phyloP scores from a whole-genome alignment of 768 basidiomycete genomes.

The Clavulina sp. region DNA sequence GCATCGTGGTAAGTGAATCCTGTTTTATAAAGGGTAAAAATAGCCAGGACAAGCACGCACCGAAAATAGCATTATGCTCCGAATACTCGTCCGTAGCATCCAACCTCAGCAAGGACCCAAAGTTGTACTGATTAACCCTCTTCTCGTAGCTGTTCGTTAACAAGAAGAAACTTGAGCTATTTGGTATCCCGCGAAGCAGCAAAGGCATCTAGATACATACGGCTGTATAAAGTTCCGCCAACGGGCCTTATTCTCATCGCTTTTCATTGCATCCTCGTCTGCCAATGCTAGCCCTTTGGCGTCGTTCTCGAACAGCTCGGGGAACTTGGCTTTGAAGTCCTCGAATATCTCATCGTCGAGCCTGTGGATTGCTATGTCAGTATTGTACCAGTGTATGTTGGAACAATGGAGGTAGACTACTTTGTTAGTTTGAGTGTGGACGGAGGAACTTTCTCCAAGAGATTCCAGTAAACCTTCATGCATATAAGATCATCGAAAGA shows the following conservation, averaged over 20 bases:
- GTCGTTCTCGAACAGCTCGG: slow-evolving; percentile 37
- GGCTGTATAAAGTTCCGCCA: slow-evolving; percentile 79
- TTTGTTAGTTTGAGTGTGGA: slow-evolving; percentile 64
- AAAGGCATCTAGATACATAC: slow-evolving; percentile 24
- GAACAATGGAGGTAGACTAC: slow-evolving; percentile 24
- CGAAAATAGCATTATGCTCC: slow-evolving; percentile 88
- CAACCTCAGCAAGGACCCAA: slow-evolving; percentile 82
- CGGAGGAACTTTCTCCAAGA: slow-evolving; percentile 67
- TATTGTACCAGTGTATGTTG: neutral
- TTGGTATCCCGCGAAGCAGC: neutral
- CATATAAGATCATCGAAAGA: neutral
- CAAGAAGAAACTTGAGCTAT: neutral
- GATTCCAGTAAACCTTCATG: slow-evolving; percentile 80
- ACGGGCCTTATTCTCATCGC: slow-evolving; percentile 60
- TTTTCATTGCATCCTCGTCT: slow-evolving; percentile 91
- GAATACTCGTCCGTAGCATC: slow-evolving; percentile 68
- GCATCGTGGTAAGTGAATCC: neutral
- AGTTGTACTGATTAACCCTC: slow-evolving; percentile 86
- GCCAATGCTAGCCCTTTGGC: slow-evolving; percentile 31
- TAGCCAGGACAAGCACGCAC: slow-evolving; percentile 27
- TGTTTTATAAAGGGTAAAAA: neutral
- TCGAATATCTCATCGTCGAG: slow-evolving; percentile 84
- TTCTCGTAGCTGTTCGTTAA: slow-evolving; percentile 55
- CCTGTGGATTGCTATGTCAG: slow-evolving; percentile 21
- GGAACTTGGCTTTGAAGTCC: slow-evolving; percentile 59